Evolutionary conservation across 192 early-diverging fungal genomes (phyloP).

Genomic region (Neocallimastix lanati): DNA sequence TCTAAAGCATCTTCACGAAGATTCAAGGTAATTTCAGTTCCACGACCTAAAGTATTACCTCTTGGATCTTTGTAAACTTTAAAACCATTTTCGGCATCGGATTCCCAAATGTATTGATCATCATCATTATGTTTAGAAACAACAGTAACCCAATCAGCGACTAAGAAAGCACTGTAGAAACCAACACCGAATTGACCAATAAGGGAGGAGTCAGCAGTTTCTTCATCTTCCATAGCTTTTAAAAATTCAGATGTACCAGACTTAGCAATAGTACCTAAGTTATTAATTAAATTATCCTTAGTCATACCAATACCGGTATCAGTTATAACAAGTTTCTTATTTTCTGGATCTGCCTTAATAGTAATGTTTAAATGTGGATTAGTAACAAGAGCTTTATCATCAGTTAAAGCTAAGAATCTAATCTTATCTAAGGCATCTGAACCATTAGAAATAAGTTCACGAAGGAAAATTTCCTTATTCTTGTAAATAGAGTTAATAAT

Average conservation of each 20-base stretch:
- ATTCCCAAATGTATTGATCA: slow-evolving; percentile 87
- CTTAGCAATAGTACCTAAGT: slow-evolving; percentile 95
- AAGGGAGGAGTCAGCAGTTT: slow-evolving; percentile 21
- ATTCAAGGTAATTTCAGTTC: slow-evolving; percentile 80
- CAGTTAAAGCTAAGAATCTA: slow-evolving; percentile 57
- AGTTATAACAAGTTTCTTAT: slow-evolving; percentile 58
- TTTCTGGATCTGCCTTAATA: slow-evolving; percentile 54
- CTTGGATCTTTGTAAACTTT: slow-evolving; percentile 75
- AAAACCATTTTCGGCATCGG: slow-evolving; percentile 74
- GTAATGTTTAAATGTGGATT: slow-evolving; percentile 63
- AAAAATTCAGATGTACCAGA: slow-evolving; percentile 87
- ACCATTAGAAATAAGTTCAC: slow-evolving; percentile 73
- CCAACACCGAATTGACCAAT: slow-evolving; percentile 99
- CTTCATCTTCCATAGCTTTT: slow-evolving; percentile 39
- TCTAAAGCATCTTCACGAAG: slow-evolving; percentile 75
- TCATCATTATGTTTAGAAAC: slow-evolving; percentile 74
- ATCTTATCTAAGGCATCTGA: slow-evolving; percentile 95
- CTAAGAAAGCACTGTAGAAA: slow-evolving; percentile 94
- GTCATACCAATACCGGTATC: slow-evolving; percentile 97
- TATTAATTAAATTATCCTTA: slow-evolving; percentile 45
- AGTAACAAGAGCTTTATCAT: slow-evolving; percentile 30
- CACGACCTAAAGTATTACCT: slow-evolving; percentile 77
- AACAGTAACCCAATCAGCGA: slow-evolving; percentile 86
- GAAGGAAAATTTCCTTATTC: slow-evolving; percentile 76
- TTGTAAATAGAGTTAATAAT: slow-evolving; percentile 54